Conservation (phyloP, 768 basidiomycete genomes). For the Cytidiella melzeri region DNA sequence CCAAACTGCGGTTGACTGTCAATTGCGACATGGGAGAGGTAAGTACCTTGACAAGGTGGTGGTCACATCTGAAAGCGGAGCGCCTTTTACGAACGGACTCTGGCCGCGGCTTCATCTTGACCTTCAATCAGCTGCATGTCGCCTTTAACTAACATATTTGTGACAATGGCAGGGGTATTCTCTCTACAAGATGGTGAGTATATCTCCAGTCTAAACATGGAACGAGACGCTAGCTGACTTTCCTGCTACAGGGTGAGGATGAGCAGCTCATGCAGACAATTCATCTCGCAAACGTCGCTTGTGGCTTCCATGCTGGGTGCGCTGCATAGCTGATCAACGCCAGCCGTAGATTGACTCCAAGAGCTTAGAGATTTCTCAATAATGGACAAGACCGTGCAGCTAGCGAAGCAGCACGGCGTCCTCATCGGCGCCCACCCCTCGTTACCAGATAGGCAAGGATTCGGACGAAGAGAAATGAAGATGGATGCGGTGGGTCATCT, state of each 20-base stretch:
- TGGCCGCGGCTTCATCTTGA: not conserved
- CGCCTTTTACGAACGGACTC: not conserved
- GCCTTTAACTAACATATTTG: not conserved
- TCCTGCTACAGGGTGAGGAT: constrained; percentile 22
- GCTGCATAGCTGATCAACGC: constrained; percentile 1
- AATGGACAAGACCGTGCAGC: constrained; percentile 55
- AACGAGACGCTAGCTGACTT: not conserved
- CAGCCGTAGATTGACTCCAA: too few relatives aligned
- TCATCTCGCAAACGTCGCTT: constrained; percentile 45
- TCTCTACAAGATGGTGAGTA: constrained; percentile 22
- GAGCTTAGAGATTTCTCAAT: constrained; percentile 52
- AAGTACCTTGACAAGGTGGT: not conserved
- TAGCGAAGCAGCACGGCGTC: constrained; percentile 52
- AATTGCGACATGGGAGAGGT: constrained; percentile 31
- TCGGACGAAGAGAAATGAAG: constrained; percentile 59
- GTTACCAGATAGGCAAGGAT: constrained; percentile 57
- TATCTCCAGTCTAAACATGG: not conserved
- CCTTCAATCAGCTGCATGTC: not conserved
- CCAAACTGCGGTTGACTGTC: too few relatives aligned
- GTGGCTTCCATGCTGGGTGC: constrained; percentile 64
- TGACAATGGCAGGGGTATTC: constrained; percentile 21
- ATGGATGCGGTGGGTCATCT: constrained; percentile 41
- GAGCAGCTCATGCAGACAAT: constrained; percentile 28
- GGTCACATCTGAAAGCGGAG: not conserved
- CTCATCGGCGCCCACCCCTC: constrained; percentile 65